Evolutionary conservation across 148 eudicot species (phyloP).

Genomic region (Chenopodium formosanum): DNA sequence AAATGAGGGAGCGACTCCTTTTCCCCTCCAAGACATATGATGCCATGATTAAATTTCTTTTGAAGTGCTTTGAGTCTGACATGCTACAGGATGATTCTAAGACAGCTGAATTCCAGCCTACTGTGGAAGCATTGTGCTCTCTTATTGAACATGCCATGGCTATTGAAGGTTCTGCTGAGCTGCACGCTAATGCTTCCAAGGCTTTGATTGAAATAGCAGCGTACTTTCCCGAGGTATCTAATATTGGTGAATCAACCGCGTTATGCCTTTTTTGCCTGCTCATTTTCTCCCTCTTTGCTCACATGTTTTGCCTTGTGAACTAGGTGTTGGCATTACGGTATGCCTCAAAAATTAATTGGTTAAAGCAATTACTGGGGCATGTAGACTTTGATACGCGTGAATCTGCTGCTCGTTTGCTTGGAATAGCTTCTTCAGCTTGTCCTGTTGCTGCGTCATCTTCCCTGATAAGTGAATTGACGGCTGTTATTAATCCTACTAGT

Average conservation of each 20-base stretch:
- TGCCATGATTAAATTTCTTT: conserved; percentile 74
- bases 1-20: conserved; percentile 63
- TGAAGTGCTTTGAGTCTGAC: conserved; percentile 84
- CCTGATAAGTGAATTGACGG: conserved; percentile 54
- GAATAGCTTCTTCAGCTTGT: conserved; percentile 81
- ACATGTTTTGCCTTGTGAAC: conserved; percentile 24
- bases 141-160: conserved; percentile 91
- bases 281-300: conserved; percentile 8
- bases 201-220: conserved; percentile 68
- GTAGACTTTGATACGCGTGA: conserved; percentile 79
- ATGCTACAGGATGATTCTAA: conserved; percentile 35
- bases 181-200: conserved; percentile 83
- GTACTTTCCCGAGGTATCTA: conserved; percentile 68
- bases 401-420: conserved; percentile 84
- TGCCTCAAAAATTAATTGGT: conserved; percentile 73
- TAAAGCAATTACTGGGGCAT: conserved; percentile 75
- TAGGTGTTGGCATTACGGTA: conserved; percentile 76
- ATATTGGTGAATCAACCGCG: conserved; percentile 2
- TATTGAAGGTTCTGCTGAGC: conserved; percentile 82
- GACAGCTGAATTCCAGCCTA: conserved; percentile 39
- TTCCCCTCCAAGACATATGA: conserved; percentile 73
- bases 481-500: conserved; percentile 28
- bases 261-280: conserved; percentile 14
- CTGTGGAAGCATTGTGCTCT: conserved; percentile 62
- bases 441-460: conserved; percentile 53